Conservation (phyloP, 371 early-diverging fungal genomes). For the Mortierella sp. region DNA sequence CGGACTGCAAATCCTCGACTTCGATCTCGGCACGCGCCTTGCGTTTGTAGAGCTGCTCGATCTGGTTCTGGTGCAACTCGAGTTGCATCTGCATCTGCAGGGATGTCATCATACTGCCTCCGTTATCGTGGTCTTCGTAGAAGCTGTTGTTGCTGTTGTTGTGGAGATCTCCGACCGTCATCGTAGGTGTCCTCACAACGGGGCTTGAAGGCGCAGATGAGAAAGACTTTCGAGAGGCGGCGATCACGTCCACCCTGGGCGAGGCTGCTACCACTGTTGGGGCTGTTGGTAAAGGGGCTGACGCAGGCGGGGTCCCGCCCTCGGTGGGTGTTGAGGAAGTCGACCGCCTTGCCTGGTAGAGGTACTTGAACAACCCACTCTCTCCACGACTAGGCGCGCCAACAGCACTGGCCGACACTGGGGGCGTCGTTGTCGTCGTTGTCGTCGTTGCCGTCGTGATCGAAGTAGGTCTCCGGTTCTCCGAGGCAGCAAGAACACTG, state of each 20-base stretch:
- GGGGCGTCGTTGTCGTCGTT: neutral
- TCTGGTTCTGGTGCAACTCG: constrained; percentile 29
- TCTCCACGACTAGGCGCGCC: constrained; percentile 8
- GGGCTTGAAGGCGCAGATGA: neutral
- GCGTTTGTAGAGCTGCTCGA: constrained; percentile 43
- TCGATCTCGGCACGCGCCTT: constrained; percentile 39
- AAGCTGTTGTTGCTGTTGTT: neutral
- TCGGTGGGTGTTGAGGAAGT: constrained; percentile 13
- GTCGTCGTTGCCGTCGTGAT: neutral
- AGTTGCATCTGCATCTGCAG: constrained; percentile 21
- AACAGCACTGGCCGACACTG: neutral
- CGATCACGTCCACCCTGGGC: neutral
- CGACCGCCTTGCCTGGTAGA: constrained; percentile 37
- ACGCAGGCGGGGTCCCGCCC: neutral
- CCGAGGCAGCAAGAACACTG: neutral
- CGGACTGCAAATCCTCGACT: constrained; percentile 26
- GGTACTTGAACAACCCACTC: constrained; percentile 36
- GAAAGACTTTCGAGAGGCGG: neutral
- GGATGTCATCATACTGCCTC: neutral
- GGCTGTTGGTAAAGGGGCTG: neutral
- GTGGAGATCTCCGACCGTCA: neutral
- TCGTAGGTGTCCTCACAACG: neutral
- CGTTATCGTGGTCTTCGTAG: neutral
- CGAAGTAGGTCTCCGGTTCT: neutral
- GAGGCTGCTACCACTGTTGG: neutral